phyloP scores from a whole-genome alignment of 257 asterid genomes.

The Solanum gandarillasii region DNA sequence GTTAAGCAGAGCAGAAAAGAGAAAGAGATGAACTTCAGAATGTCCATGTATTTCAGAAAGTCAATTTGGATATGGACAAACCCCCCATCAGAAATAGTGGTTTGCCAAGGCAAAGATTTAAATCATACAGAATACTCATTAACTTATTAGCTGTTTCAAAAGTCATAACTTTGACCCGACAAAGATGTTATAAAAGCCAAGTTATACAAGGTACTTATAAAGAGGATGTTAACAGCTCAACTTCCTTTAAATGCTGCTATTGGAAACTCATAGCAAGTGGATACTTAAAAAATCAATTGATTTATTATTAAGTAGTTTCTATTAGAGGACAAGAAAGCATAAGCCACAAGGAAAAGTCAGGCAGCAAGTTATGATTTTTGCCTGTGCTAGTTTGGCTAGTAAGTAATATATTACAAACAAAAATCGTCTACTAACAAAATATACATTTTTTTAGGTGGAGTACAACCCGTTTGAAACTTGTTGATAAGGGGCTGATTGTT shows the following conservation, averaged over 20 bases:
- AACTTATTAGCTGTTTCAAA: neutral
- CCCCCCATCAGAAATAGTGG: neutral
- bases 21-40: slow-evolving; percentile 11
- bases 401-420: neutral
- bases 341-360: neutral
- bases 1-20: slow-evolving; percentile 12
- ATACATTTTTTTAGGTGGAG: neutral
- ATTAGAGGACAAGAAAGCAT: neutral
- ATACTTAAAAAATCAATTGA: neutral
- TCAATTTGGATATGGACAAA: neutral
- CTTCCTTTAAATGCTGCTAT: neutral
- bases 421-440: neutral
- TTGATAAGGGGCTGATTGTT: neutral
- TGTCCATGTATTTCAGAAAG: slow-evolving; percentile 30
- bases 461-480: neutral
- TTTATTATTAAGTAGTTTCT: neutral
- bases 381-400: neutral
- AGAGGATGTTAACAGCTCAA: neutral
- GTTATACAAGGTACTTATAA: neutral
- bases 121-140: neutral
- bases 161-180: neutral
- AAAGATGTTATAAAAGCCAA: neutral
- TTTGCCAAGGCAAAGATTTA: neutral
- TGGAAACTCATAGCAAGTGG: neutral
- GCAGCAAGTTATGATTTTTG: neutral